These are phyloP conservation scores for Mrakiaceae sp. DNA, from an alignment of 1,284 basidiomycete genomes.

Conservation along the genomic window DNA sequence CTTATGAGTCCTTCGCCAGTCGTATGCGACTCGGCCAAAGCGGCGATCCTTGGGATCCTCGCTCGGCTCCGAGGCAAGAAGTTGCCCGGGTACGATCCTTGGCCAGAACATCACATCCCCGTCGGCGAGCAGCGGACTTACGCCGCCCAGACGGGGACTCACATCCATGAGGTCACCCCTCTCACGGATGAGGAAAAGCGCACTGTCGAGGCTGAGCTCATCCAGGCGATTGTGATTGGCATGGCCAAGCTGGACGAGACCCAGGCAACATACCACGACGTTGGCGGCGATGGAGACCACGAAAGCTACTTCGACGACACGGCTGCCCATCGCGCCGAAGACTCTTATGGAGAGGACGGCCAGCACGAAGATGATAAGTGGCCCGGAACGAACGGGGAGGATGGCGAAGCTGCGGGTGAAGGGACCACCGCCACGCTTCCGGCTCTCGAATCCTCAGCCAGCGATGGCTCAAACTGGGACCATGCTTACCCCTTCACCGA, in stretches of 20 bases:
- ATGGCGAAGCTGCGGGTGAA: neutral
- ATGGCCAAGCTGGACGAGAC: constrained; percentile 61
- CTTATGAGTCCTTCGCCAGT: constrained; percentile 66
- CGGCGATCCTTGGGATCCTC: constrained; percentile 67
- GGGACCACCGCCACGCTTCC: too few species aligned
- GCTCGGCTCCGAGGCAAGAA: constrained; percentile 35
- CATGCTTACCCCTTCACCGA: too few species aligned
- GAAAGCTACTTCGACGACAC: constrained; percentile 2
- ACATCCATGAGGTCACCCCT: constrained; percentile 32
- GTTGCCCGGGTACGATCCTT: constrained; percentile 25
- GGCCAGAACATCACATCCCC: constrained; percentile 23
- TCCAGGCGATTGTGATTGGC: constrained; percentile 74
- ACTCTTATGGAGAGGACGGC: neutral
- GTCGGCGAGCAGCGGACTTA: constrained; percentile 25
- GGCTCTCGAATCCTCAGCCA: too few species aligned
- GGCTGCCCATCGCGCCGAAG: neutral
- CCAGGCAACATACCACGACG: constrained; percentile 5
- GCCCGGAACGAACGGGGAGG: neutral
- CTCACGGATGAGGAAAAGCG: constrained; percentile 48
- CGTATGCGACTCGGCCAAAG: constrained; percentile 62
- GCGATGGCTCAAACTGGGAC: too few species aligned
- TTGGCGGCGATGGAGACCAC: neutral
- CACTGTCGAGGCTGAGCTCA: constrained; percentile 64
- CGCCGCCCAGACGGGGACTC: constrained; percentile 31
- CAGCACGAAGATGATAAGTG: neutral